phyloP scores from a whole-genome alignment of 2,329 filamentous ascomycete species.

The Monosporascus sp. region DNA sequence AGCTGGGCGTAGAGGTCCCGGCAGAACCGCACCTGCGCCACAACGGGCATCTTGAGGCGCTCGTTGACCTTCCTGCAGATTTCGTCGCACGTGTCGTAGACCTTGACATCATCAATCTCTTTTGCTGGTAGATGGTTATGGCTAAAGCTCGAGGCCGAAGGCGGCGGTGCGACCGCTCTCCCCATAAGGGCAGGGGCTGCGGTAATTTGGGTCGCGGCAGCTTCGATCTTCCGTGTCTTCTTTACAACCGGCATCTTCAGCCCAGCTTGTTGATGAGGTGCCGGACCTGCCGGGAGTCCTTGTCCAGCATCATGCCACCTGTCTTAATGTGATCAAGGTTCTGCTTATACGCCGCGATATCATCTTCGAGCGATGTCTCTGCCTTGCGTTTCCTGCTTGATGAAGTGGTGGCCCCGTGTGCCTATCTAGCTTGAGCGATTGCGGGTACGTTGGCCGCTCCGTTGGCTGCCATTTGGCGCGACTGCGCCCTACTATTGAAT shows the following conservation, averaged over 20 bases:
- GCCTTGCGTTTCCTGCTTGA: conserved; percentile 20
- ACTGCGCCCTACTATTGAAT: no score
- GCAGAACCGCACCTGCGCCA: conserved; percentile 46
- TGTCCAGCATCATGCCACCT: conserved; percentile 4
- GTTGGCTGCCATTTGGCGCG: no score
- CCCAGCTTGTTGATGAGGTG: conserved; percentile 15
- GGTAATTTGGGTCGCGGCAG: conserved; percentile 4
- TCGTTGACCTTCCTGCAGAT: conserved; percentile 50
- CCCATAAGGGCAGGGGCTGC: background rate
- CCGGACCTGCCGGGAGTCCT: conserved; percentile 13
- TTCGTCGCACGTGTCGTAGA: conserved; percentile 55
- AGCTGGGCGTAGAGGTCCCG: conserved; percentile 35
- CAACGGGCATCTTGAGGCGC: conserved; percentile 38
- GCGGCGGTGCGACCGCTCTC: no score
- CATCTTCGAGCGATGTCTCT: conserved; percentile 17
- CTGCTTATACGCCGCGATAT: conserved; percentile 22
- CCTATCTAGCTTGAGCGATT: no score
- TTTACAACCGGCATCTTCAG: conserved; percentile 20
- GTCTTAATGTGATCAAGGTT: conserved; percentile 14
- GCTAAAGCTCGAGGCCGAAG: conserved; percentile 27
- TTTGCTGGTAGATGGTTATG: conserved; percentile 39
- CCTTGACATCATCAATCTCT: conserved; percentile 33
- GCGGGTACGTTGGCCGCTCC: no score
- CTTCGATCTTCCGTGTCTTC: conserved; percentile 16
- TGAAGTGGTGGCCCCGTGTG: no score